These are phyloP conservation scores for Juncus effusus DNA, from an alignment of 176 grass and related monocot species.

Conservation along the genomic window DNA sequence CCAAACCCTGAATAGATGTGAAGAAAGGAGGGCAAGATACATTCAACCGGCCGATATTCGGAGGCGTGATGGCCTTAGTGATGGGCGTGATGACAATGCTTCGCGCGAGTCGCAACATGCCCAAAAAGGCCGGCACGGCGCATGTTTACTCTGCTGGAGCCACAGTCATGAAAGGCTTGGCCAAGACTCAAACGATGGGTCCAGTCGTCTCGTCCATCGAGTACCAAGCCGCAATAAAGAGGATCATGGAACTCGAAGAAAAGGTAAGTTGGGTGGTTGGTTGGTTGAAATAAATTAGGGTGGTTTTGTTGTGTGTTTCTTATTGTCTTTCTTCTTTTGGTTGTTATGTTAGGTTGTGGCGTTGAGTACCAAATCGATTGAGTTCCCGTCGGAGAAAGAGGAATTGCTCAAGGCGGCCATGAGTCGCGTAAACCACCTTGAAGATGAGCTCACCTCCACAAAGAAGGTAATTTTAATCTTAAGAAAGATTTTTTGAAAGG, in stretches of 20 bases:
- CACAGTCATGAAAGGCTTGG: conserved; percentile 17
- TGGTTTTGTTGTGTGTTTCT: too few species aligned
- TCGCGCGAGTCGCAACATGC: conserved; percentile 53
- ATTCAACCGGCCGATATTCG: conserved; percentile 50
- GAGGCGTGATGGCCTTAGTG: conserved; percentile 63
- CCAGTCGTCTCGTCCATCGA: conserved; percentile 34
- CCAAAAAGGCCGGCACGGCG: conserved; percentile 34
- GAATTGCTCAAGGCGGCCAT: conserved; percentile 78
- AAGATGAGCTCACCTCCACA: conserved; percentile 78
- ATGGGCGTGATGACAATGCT: conserved; percentile 73
- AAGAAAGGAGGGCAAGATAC: conserved; percentile 36
- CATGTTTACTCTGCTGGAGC: conserved; percentile 21
- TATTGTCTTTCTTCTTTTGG: too few species aligned
- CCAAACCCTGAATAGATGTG: conserved; percentile 36
- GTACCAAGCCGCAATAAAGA: conserved; percentile 36
- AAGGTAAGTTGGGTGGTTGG: conserved; percentile 13
- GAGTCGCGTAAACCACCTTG: conserved; percentile 52
- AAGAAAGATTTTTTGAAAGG: neutral
- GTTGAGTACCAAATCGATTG: conserved; percentile 37
- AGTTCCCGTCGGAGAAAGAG: conserved; percentile 64
- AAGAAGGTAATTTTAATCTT: conserved; percentile 57
- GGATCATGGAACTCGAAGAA: conserved; percentile 75
- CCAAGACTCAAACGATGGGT: conserved; percentile 25
- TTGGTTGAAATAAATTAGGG: too few species aligned
- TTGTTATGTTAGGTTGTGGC: conserved; percentile 19